phyloP scores from a whole-genome alignment of 371 early-diverging fungal species.

The Mucor mucedo region DNA sequence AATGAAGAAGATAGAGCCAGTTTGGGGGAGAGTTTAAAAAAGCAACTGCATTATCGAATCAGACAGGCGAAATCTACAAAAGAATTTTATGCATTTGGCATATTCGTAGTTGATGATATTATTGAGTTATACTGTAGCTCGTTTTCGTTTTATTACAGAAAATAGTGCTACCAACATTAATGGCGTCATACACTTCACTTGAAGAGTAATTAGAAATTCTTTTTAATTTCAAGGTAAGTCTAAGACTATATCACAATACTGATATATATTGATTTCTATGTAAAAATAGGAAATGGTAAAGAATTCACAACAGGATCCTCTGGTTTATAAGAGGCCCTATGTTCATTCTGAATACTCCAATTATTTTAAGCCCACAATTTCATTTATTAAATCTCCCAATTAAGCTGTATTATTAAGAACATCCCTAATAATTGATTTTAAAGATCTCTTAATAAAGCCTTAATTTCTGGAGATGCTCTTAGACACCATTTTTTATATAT shows the following conservation, averaged over 20 bases:
- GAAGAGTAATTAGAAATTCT: constrained; percentile 19
- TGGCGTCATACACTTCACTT: constrained; percentile 5
- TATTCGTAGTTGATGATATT: constrained; percentile 16
- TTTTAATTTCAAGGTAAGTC: constrained; percentile 19
- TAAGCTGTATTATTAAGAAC: too few species aligned
- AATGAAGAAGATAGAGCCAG: constrained; percentile 26
- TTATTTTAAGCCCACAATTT: too few species aligned
- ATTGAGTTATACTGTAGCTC: constrained; percentile 24
- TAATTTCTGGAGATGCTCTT: too few species aligned
- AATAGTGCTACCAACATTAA: constrained; percentile 24
- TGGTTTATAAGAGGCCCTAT: too few species aligned
- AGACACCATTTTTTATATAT: too few species aligned
- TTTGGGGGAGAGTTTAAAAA: constrained; percentile 21
- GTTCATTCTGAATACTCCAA: too few species aligned
- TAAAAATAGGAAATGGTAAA: too few species aligned
- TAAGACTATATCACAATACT: background rate
- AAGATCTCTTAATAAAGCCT: too few species aligned
- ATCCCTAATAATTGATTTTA: too few species aligned
- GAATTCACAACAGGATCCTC: too few species aligned
- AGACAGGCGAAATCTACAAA: constrained; percentile 18
- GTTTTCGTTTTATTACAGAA: constrained; percentile 17
- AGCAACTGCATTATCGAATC: constrained; percentile 20
- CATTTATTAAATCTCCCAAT: too few species aligned
- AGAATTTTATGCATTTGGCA: constrained; percentile 20
- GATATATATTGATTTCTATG: too few species aligned